A percentile compares a stretch with the other conserved stretches of the same genome.
These are phyloP conservation scores for Pleurotus pulmonarius DNA, from an alignment of 768 basidiomycete genomes.

Conservation along the genomic window DNA sequence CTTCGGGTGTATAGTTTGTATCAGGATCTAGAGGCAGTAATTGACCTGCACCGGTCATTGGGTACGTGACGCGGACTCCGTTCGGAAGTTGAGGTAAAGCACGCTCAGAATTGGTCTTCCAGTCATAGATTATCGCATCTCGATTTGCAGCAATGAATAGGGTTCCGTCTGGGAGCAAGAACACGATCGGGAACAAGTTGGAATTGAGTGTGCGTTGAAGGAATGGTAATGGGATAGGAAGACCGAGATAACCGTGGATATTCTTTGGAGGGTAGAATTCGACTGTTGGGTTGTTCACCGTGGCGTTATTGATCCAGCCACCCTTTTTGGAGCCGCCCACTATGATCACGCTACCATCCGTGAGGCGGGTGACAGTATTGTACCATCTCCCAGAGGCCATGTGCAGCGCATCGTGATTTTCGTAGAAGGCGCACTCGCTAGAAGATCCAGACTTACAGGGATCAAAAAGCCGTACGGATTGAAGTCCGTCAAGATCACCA, in stretches of 20 bases:
- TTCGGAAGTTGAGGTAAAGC: constrained; percentile 70
- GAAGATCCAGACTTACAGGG: constrained; percentile 53
- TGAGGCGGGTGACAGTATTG: constrained; percentile 62
- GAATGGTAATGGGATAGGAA: constrained; percentile 62
- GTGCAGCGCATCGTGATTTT: constrained; percentile 58
- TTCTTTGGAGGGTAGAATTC: constrained; percentile 83
- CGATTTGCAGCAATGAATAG: constrained; percentile 77
- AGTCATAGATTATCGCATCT: constrained; percentile 79
- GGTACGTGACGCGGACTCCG: constrained; percentile 77
- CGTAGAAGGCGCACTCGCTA: constrained; percentile 56
- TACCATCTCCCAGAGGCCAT: constrained; percentile 85
- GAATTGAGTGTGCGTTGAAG: constrained; percentile 70
- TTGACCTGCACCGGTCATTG: constrained; percentile 74
- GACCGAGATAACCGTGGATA: constrained; percentile 61
- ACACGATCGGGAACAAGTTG: constrained; percentile 81
- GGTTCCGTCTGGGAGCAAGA: constrained; percentile 63
- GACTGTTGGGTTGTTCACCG: constrained; percentile 76
- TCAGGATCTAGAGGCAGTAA: constrained; percentile 66
- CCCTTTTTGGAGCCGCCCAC: constrained; percentile 79
- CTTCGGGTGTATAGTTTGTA: constrained; percentile 60
- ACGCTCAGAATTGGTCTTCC: constrained; percentile 58
- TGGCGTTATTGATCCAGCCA: constrained; percentile 83
- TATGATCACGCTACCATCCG: constrained; percentile 81
- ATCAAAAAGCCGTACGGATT: constrained; percentile 67
- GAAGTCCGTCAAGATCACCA: constrained; percentile 70